Conservation (phyloP, 2,329 filamentous ascomycete species). For the Salinomyces thailandicus region DNA sequence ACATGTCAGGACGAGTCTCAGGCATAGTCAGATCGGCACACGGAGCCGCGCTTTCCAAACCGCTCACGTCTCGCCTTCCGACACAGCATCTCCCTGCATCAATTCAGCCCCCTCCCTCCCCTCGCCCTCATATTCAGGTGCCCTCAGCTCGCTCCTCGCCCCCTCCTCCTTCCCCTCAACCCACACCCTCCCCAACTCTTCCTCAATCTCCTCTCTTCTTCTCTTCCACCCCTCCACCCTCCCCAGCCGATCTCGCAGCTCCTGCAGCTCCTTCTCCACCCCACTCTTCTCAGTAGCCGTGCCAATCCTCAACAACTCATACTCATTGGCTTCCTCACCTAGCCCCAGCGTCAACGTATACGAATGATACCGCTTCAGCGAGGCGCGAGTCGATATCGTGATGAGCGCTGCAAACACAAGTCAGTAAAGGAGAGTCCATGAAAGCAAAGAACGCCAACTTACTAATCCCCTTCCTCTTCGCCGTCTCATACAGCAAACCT, state of each 20-base stretch:
- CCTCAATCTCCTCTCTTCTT: conserved; percentile 69
- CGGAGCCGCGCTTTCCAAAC: too few species aligned
- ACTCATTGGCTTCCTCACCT: conserved; percentile 71
- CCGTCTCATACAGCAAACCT: conserved; percentile 81
- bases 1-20: too few species aligned
- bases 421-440: background rate
- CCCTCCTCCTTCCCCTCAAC: conserved; percentile 20
- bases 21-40: too few species aligned
- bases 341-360: conserved; percentile 79
- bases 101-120: background rate
- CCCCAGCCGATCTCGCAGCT: conserved; percentile 66
- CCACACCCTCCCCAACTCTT: conserved; percentile 60
- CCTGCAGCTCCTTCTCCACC: conserved; percentile 80
- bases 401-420: conserved; percentile 66
- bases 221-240: conserved; percentile 78
- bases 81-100: background rate
- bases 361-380: conserved; percentile 89
- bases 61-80: too few species aligned
- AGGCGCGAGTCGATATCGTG: conserved; percentile 88
- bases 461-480: conserved; percentile 90
- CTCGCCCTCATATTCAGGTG: background rate
- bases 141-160: background rate
- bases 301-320: conserved; percentile 89
- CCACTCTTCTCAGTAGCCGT: conserved; percentile 87
- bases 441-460: conserved; percentile 39